These are phyloP conservation scores for Ligustrum vulgare DNA, from an alignment of 257 asterid genomes.

Conservation along the genomic window DNA sequence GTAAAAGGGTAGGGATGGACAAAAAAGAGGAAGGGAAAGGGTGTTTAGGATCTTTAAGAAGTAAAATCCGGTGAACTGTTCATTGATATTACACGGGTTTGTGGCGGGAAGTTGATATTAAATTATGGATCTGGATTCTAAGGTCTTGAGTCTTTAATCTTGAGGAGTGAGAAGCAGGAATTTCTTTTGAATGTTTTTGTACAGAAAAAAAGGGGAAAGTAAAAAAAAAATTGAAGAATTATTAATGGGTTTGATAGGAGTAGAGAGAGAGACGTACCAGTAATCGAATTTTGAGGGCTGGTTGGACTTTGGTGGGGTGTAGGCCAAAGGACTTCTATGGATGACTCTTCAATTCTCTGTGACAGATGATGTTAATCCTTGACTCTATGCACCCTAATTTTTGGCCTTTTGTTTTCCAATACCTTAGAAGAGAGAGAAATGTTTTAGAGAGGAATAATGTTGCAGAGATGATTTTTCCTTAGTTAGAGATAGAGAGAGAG, in stretches of 20 bases:
- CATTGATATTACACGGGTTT: constrained; percentile 10
- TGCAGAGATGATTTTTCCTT: neutral
- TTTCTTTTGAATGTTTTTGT: constrained; percentile 40
- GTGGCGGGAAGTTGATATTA: constrained; percentile 30
- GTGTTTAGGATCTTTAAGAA: neutral
- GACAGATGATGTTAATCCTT: constrained; percentile 1
- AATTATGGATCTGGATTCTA: neutral
- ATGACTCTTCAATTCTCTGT: constrained; percentile 33
- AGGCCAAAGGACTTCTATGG: constrained; percentile 19
- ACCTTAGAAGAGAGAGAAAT: neutral
- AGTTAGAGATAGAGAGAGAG: neutral
- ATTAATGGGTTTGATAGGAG: neutral
- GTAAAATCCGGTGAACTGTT: constrained; percentile 14
- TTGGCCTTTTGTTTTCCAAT: constrained; percentile 15
- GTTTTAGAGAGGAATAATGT: neutral
- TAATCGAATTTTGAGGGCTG: constrained; percentile 25
- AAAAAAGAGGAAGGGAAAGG: neutral
- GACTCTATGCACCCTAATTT: constrained; percentile 12
- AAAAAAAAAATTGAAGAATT: constrained; percentile 8
- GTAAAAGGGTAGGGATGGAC: constrained; percentile 16
- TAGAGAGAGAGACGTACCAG: constrained; percentile 43
- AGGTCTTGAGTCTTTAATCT: neutral
- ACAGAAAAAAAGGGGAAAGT: constrained; percentile 28
- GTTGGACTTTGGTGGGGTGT: neutral
- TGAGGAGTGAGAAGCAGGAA: neutral